Conservation (phyloP, 1,284 basidiomycete genomes). For the Dichomitus squalens region DNA sequence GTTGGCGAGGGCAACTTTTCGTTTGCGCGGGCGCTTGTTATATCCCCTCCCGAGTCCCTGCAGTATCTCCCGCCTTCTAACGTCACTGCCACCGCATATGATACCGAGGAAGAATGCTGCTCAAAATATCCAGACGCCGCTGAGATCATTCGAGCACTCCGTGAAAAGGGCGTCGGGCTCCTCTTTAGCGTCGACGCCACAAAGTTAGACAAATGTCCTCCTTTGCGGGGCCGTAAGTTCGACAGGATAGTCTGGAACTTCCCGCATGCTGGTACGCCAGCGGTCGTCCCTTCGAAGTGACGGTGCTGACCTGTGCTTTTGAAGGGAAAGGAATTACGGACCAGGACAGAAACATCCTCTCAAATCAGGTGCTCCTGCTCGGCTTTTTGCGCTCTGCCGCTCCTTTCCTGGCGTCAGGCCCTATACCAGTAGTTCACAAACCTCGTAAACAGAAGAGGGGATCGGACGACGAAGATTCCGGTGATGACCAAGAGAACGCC, state of each 20-base stretch:
- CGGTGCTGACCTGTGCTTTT: constrained; percentile 12
- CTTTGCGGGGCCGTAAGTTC: constrained; percentile 63
- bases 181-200: constrained; percentile 88
- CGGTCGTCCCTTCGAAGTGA: background rate
- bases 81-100: constrained; percentile 88
- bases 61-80: constrained; percentile 64
- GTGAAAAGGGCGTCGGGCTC: constrained; percentile 67
- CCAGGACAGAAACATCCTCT: constrained; percentile 90
- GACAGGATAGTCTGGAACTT: constrained; percentile 95
- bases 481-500: constrained; percentile 32
- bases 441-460: constrained; percentile 51
- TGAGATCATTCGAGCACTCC: constrained; percentile 60
- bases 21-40: constrained; percentile 79
- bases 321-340: constrained; percentile 92
- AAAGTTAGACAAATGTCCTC: constrained; percentile 61
- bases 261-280: constrained; percentile 84
- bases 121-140: constrained; percentile 85
- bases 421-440: constrained; percentile 45
- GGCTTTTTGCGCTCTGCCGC: constrained; percentile 82
- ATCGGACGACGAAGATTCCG: constrained; percentile 41
- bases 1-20: constrained; percentile 98
- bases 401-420: constrained; percentile 63
- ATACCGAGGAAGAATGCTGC: constrained; percentile 77
- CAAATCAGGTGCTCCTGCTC: constrained; percentile 89
- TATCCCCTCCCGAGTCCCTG: constrained; percentile 50